phyloP scores from a whole-genome alignment of 768 basidiomycete species.

The Amanita exitialis region DNA sequence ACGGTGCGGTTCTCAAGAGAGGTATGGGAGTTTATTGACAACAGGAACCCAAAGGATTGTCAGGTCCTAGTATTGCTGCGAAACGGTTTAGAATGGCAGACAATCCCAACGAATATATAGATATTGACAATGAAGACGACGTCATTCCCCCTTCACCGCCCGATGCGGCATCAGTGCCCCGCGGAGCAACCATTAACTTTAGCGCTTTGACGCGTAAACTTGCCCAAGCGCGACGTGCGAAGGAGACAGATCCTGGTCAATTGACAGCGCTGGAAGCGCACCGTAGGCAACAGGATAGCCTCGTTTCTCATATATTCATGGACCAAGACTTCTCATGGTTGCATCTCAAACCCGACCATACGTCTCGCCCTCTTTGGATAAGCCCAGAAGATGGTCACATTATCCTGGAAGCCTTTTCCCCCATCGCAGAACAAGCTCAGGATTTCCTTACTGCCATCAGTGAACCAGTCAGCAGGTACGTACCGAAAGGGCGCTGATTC shows the following conservation, averaged over 20 bases:
- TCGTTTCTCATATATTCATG: slow-evolving; percentile 77
- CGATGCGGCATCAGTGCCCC: slow-evolving; percentile 48
- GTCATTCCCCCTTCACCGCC: slow-evolving; percentile 45
- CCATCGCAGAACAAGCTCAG: slow-evolving; percentile 96
- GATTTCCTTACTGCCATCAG: slow-evolving; percentile 97
- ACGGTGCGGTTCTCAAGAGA: slow-evolving; percentile 20
- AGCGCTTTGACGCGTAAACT: slow-evolving; percentile 75
- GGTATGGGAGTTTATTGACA: background rate
- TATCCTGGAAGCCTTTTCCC: slow-evolving; percentile 95
- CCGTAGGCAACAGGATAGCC: slow-evolving; percentile 61
- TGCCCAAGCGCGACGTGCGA: slow-evolving; percentile 46
- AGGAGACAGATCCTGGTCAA: slow-evolving; percentile 32
- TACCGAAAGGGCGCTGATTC: slow-evolving; percentile 19
- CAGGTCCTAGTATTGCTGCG: slow-evolving; percentile 1
- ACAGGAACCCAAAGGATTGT: background rate
- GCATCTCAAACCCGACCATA: slow-evolving; percentile 84
- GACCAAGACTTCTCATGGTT: slow-evolving; percentile 83
- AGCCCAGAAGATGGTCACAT: slow-evolving; percentile 87
- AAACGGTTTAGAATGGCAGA: slow-evolving; percentile 37
- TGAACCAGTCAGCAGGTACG: slow-evolving; percentile 96
- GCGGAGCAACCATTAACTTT: slow-evolving; percentile 78
- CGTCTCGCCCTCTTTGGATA: slow-evolving; percentile 92
- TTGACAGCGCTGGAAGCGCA: slow-evolving; percentile 51
- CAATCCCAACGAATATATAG: slow-evolving; percentile 47
- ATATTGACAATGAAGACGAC: slow-evolving; percentile 49